Evolutionary conservation across 108 stramenopile genomes (phyloP).

Genomic region (Pseudonitzschia multistriata): DNA sequence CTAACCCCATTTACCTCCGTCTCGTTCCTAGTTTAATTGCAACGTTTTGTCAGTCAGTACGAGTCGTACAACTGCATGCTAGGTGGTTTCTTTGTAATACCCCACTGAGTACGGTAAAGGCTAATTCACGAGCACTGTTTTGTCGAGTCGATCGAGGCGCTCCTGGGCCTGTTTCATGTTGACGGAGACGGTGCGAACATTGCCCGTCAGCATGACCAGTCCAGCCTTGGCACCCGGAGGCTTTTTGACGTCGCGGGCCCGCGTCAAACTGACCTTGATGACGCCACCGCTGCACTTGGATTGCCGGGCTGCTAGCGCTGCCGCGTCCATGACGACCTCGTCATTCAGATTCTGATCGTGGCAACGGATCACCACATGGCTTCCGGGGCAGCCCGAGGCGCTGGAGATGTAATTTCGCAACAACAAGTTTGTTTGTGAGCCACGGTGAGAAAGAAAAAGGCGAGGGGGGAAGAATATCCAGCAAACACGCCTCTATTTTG

Average conservation of each 20-base stretch:
- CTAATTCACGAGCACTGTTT: conserved; percentile 55
- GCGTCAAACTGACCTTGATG: conserved; percentile 79
- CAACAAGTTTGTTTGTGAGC: neutral
- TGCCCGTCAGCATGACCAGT: conserved; percentile 74
- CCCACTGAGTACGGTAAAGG: too few species aligned
- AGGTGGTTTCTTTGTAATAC: too few species aligned
- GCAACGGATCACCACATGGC: conserved; percentile 83
- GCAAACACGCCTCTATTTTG: too few species aligned
- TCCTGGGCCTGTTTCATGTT: conserved; percentile 75
- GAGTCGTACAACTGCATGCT: too few species aligned
- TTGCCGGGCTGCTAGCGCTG: conserved; percentile 79
- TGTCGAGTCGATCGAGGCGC: conserved; percentile 65
- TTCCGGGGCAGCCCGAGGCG: conserved; percentile 86
- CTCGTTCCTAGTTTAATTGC: too few species aligned
- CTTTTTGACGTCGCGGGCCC: conserved; percentile 83
- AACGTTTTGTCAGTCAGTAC: too few species aligned
- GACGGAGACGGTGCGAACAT: conserved; percentile 70
- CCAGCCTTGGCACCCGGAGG: conserved; percentile 87
- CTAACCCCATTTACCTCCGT: too few species aligned
- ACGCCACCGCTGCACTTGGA: conserved; percentile 75
- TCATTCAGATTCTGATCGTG: conserved; percentile 57
- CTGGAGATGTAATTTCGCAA: neutral
- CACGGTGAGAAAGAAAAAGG: neutral
- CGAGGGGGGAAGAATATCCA: neutral
- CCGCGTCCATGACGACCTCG: conserved; percentile 75